phyloP scores from a whole-genome alignment of 257 asterid species.

The Scutellaria barbata region DNA sequence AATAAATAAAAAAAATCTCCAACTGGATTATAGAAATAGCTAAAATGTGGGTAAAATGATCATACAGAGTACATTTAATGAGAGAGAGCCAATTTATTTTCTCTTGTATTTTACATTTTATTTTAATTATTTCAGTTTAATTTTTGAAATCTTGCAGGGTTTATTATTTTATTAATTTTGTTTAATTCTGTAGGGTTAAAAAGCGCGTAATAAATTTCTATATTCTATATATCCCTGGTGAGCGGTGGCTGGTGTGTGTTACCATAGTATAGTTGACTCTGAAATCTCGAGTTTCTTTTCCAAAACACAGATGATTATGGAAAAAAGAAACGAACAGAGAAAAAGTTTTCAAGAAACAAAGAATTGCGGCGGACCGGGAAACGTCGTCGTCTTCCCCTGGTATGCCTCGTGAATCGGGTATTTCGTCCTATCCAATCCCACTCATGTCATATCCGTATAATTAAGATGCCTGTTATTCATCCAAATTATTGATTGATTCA shows the following conservation, averaged over 20 bases:
- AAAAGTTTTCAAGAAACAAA: conserved; percentile 28
- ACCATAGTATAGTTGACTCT: conserved; percentile 6
- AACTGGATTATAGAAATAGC: no score
- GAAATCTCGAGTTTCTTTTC: conserved; percentile 30
- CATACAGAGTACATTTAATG: no score
- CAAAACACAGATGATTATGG: conserved; percentile 26
- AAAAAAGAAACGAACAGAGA: background rate
- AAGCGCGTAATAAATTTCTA: background rate
- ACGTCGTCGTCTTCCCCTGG: conserved; percentile 39
- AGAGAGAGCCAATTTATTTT: no score
- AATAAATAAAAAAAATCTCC: no score
- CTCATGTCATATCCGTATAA: conserved; percentile 12
- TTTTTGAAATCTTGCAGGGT: no score
- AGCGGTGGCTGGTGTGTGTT: background rate
- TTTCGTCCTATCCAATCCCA: conserved; percentile 20
- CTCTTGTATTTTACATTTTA: no score
- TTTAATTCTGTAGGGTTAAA: no score
- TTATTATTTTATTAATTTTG: no score
- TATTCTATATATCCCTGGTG: background rate
- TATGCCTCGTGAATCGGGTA: conserved; percentile 39
- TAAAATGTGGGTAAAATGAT: no score
- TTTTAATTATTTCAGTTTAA: no score
- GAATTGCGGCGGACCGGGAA: conserved; percentile 46
- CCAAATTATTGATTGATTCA: conserved; percentile 31
- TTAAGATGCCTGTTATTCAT: background rate